Conservation (phyloP, 495 filamentous ascomycete species). For the Talaromyces nanjingensis region DNA sequence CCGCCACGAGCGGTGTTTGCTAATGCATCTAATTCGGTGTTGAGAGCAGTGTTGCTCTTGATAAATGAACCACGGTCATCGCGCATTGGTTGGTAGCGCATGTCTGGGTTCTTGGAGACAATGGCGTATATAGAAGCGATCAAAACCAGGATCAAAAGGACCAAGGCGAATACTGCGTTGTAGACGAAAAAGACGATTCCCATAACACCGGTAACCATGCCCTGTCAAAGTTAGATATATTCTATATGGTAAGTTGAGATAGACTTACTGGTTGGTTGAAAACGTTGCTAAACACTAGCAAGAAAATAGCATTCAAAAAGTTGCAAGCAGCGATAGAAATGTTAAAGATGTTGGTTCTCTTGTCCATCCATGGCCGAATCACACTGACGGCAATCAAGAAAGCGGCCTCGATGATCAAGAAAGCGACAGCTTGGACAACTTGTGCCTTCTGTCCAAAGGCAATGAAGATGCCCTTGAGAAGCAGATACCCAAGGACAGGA, state of each 20-base stretch:
- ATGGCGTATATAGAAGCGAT: conserved; percentile 76
- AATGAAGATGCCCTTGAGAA: conserved; percentile 89
- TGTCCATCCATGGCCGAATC: conserved; percentile 96
- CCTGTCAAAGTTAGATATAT: conserved; percentile 12
- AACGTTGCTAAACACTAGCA: conserved; percentile 75
- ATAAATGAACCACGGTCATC: conserved; percentile 96
- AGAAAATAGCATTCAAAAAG: conserved; percentile 83
- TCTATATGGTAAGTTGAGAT: conserved; percentile 11
- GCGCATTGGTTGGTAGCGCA: conserved; percentile 92
- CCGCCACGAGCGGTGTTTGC: conserved; percentile 81
- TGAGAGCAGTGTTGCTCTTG: conserved; percentile 90
- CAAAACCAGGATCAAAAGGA: conserved; percentile 83
- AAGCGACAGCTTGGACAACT: conserved; percentile 74
- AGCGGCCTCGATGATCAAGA: conserved; percentile 78
- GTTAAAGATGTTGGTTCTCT: conserved; percentile 96
- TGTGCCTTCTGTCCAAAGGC: conserved; percentile 68
- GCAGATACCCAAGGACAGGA: conserved; percentile 68
- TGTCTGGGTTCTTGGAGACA: conserved; percentile 91
- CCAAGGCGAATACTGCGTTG: conserved; percentile 80
- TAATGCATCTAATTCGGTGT: conserved; percentile 85
- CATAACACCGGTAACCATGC: conserved; percentile 84
- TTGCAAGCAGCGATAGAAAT: conserved; percentile 86
- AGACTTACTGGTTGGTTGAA: conserved; percentile 72
- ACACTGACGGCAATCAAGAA: conserved; percentile 74
- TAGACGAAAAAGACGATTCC: conserved; percentile 89